These are phyloP conservation scores for Dactylellina parvicollis DNA, from an alignment of 2,329 filamentous ascomycete genomes.

Conservation along the genomic window DNA sequence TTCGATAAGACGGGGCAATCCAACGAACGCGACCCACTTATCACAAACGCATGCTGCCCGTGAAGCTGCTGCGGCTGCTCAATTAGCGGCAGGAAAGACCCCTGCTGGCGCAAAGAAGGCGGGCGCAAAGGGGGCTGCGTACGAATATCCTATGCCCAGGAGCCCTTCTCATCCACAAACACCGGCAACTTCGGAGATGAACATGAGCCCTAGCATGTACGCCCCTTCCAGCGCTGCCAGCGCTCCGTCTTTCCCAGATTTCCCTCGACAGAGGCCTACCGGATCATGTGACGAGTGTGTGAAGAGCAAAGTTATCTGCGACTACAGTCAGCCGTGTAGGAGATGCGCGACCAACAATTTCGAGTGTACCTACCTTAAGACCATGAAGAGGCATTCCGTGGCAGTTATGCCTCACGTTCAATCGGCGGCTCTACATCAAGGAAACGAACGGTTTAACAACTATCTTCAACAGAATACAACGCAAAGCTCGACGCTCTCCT, in stretches of 20 bases:
- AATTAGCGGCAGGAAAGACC: constrained; percentile 55
- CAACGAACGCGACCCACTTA: constrained; percentile 91
- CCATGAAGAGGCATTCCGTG: constrained; percentile 50
- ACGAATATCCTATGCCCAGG: constrained; percentile 46
- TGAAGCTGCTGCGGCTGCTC: constrained; percentile 66
- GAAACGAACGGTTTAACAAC: constrained; percentile 36
- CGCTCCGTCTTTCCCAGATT: constrained; percentile 70
- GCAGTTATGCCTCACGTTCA: constrained; percentile 48
- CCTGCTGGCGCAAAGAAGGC: constrained; percentile 36
- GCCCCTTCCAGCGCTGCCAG: constrained; percentile 58
- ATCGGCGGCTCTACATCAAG: constrained; percentile 30
- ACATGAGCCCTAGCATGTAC: constrained; percentile 44
- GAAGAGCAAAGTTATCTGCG: constrained; percentile 55
- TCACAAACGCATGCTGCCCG: constrained; percentile 85
- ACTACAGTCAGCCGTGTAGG: constrained; percentile 56
- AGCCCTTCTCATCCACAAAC: constrained; percentile 48
- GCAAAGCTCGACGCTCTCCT: constrained; percentile 43
- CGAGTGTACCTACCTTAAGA: constrained; percentile 56
- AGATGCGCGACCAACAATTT: constrained; percentile 55
- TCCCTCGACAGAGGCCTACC: constrained; percentile 68
- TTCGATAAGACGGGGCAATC: constrained; percentile 93
- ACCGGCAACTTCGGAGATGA: constrained; percentile 42
- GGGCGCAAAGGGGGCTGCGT: constrained; percentile 17
- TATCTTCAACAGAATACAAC: constrained; percentile 47
- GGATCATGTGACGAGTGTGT: constrained; percentile 64